Conservation (phyloP, 1,139 yeast species). For the Candida glucosophila region DNA sequence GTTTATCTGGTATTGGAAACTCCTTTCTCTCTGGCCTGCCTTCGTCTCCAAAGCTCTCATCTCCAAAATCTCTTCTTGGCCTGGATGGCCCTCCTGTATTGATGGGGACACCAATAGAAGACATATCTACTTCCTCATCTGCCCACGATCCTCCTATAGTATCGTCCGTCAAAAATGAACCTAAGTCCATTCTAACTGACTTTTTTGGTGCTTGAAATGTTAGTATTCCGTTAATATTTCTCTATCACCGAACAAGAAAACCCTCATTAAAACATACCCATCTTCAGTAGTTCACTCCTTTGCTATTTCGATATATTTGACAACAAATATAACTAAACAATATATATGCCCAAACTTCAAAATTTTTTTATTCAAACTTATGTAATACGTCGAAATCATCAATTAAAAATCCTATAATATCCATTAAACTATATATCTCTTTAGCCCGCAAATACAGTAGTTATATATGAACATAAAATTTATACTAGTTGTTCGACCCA, state of each 20-base stretch:
- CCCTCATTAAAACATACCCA: neutral
- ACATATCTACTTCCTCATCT: conserved; percentile 50
- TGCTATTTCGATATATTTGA: too few species aligned
- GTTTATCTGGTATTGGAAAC: conserved; percentile 80
- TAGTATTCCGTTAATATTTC: conserved; percentile 4
- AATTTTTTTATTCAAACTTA: too few species aligned
- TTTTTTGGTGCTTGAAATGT: conserved; percentile 30
- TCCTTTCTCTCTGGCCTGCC: conserved; percentile 44
- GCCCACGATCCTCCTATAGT: conserved; percentile 49
- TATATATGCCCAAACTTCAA: too few species aligned
- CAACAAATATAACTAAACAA: too few species aligned
- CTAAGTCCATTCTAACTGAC: conserved; percentile 41
- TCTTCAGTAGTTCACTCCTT: too few species aligned
- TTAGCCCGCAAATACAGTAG: too few species aligned
- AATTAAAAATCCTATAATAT: too few species aligned
- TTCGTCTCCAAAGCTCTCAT: conserved; percentile 7
- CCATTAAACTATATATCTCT: too few species aligned
- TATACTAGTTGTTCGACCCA: too few species aligned
- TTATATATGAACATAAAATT: too few species aligned
- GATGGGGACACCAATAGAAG: conserved; percentile 44
- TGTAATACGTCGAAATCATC: too few species aligned
- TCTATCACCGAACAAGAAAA: neutral
- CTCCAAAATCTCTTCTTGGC: conserved; percentile 5
- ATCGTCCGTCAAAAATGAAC: conserved; percentile 42
- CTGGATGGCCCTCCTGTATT: conserved; percentile 12